Percentiles rank a stretch among this genome's conserved stretches.
These are phyloP conservation scores for Geranomyces michiganensis DNA, from an alignment of 192 early-diverging fungal species.

Conservation along the genomic window DNA sequence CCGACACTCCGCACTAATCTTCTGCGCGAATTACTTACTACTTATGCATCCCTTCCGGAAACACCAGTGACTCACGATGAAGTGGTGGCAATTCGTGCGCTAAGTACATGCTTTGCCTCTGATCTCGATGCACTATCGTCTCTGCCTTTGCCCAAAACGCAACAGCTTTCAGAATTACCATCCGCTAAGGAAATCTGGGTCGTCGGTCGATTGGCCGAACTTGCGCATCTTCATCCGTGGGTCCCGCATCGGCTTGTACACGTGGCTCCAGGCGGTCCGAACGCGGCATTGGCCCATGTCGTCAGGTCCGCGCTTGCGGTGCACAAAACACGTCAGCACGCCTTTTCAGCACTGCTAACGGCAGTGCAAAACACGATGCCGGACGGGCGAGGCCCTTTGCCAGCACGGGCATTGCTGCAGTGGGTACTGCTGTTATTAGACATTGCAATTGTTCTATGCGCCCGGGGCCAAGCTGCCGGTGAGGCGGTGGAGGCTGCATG, in stretches of 20 bases:
- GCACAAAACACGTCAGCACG: not conserved
- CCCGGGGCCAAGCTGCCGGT: not conserved
- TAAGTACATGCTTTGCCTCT: slow-evolving; percentile 7
- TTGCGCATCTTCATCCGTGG: slow-evolving; percentile 6
- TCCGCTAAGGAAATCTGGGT: slow-evolving; percentile 1
- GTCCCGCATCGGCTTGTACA: not conserved
- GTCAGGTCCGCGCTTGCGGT: not conserved
- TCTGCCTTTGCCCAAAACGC: not conserved
- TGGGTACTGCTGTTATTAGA: slow-evolving; percentile 29
- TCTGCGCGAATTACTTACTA: not conserved
- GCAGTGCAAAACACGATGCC: not conserved
- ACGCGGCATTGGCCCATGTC: not conserved
- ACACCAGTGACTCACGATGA: not conserved
- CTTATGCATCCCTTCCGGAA: not conserved
- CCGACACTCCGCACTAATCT: slow-evolving; percentile 10
- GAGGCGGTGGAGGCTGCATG: slow-evolving; percentile 16
- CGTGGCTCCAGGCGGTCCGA: not conserved
- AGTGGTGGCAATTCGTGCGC: slow-evolving; percentile 1
- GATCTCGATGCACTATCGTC: not conserved
- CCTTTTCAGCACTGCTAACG: not conserved
- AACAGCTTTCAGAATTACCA: too few species aligned
- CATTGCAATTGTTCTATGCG: slow-evolving; percentile 26
- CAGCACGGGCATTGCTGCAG: not conserved
- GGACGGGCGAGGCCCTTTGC: not conserved
- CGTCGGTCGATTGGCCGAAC: not conserved